phyloP scores from a whole-genome alignment of 495 filamentous ascomycete species.

The Neurospora sp. region DNA sequence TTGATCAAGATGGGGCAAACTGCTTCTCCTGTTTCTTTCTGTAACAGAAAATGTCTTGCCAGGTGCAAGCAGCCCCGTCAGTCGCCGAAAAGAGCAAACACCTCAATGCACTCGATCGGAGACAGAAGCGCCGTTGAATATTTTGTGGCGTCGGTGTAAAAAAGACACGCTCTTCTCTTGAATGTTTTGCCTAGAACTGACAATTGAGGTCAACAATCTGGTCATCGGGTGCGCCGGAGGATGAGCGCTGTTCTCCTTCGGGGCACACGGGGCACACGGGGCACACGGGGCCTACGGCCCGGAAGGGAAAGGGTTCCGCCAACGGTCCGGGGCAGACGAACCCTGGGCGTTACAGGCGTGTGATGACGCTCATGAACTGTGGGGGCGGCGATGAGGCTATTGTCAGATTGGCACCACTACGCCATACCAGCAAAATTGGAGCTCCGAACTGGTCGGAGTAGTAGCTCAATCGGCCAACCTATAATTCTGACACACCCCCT shows the following conservation, averaged over 20 bases:
- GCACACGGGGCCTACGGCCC: neutral
- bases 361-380: neutral
- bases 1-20: neutral
- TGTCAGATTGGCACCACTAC: no score
- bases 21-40: neutral
- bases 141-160: neutral
- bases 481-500: no score
- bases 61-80: neutral
- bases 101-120: neutral
- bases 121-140: neutral
- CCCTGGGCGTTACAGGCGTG: neutral
- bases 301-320: neutral
- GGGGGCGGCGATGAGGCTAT: neutral
- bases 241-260: neutral
- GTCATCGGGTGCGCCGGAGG: neutral
- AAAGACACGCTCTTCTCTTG: neutral
- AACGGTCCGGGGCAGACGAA: neutral
- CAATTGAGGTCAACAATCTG: neutral
- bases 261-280: neutral
- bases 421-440: no score
- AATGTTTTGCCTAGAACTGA: neutral
- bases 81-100: neutral
- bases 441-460: no score
- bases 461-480: no score
- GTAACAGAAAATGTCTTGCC: neutral